Conservation (phyloP, 2,329 filamentous ascomycete genomes). For the Chaetothyriales sp. region DNA sequence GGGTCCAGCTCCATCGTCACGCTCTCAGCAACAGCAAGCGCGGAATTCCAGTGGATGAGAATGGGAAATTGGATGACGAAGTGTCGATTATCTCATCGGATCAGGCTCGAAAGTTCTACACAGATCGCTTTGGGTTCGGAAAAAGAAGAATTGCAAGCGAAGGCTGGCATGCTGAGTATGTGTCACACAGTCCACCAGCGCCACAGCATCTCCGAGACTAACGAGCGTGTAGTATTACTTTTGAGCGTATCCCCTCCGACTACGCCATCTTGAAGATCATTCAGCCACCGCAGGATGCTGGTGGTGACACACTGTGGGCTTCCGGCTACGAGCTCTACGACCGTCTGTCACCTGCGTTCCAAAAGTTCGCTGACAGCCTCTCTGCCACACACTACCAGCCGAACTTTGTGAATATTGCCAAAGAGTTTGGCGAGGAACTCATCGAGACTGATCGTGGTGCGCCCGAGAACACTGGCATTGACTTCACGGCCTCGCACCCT, state of each 20-base stretch:
- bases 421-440: constrained; percentile 20
- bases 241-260: constrained; percentile 48
- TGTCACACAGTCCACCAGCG: constrained; percentile 24
- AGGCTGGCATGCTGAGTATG: constrained; percentile 34
- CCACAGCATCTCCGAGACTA: constrained; percentile 27
- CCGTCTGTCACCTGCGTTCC: constrained; percentile 37
- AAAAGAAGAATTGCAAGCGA: constrained; percentile 21
- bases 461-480: constrained; percentile 41
- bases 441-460: constrained; percentile 29
- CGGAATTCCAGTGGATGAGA: constrained; percentile 30
- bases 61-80: constrained; percentile 33
- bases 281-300: constrained; percentile 35
- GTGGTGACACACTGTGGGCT: constrained; percentile 49
- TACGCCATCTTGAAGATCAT: constrained; percentile 46
- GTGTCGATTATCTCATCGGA: constrained; percentile 36
- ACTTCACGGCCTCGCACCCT: constrained; percentile 36
- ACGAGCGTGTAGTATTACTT: constrained; percentile 33
- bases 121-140: constrained; percentile 19
- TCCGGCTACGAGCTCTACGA: constrained; percentile 54
- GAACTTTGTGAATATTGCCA: constrained; percentile 20
- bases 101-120: constrained; percentile 23
- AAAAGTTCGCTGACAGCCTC: constrained; percentile 29
- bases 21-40: constrained; percentile 35
- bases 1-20: constrained; percentile 26
- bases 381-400: constrained; percentile 24